Conservation (phyloP, 768 basidiomycete genomes). For the Xerocomus spinulosus region DNA sequence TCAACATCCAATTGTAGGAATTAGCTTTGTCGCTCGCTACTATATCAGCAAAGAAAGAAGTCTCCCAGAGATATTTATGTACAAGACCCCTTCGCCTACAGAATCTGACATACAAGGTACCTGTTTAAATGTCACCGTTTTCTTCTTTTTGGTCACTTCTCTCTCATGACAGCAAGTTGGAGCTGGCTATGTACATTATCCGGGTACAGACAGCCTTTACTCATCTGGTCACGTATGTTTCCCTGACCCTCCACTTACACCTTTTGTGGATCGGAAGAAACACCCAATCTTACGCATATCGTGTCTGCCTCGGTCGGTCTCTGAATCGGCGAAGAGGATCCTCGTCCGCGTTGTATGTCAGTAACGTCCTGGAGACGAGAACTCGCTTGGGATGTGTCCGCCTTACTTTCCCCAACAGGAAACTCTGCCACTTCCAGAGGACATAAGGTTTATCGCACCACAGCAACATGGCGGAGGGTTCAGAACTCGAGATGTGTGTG, state of each 20-base stretch:
- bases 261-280: not conserved
- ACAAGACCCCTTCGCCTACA: not conserved
- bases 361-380: too few species aligned
- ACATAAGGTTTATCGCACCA: not conserved
- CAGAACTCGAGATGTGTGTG: too few species aligned
- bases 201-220: conserved; percentile 3
- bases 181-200: not conserved
- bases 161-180: not conserved
- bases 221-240: not conserved
- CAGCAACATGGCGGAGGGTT: too few species aligned
- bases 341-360: too few species aligned
- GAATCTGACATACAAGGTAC: not conserved
- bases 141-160: not conserved
- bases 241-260: not conserved
- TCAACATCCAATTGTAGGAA: too few species aligned
- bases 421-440: conserved; percentile 3
- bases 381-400: too few species aligned
- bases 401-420: not conserved
- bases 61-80: not conserved
- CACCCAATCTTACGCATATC: not conserved
- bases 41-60: not conserved
- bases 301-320: too few species aligned
- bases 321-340: too few species aligned
- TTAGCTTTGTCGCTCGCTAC: not conserved
- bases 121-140: not conserved